Percentiles rank a stretch among this genome's conserved stretches.
Conservation (phyloP, 306 rosid genomes). For the Vigna reflexopilosa region DNA sequence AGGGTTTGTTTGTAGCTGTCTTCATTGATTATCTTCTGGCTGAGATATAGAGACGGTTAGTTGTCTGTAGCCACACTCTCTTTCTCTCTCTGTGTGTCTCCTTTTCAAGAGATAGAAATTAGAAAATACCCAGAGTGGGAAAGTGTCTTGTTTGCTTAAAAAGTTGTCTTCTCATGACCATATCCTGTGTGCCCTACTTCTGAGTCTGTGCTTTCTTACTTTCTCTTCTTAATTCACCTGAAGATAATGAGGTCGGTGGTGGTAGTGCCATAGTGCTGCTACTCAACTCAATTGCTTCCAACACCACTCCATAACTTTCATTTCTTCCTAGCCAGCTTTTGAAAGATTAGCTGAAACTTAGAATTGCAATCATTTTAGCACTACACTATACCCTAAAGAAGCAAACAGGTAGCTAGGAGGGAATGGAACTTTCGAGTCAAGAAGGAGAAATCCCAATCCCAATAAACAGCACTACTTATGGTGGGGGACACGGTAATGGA, state of each 20-base stretch:
- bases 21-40: slow-evolving; percentile 20
- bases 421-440: slow-evolving; percentile 67
- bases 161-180: slow-evolving; percentile 35
- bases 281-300: neutral
- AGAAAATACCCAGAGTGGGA: slow-evolving; percentile 42
- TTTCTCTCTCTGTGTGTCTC: slow-evolving; percentile 34
- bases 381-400: neutral
- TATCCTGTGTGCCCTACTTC: slow-evolving; percentile 39
- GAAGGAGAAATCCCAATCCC: slow-evolving; percentile 67
- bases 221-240: slow-evolving; percentile 29
- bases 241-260: neutral
- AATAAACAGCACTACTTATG: slow-evolving; percentile 47
- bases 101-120: slow-evolving; percentile 41
- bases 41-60: slow-evolving; percentile 18
- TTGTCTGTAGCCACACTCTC: neutral
- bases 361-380: neutral
- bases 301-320: neutral
- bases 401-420: neutral
- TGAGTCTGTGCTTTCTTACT: slow-evolving; percentile 34
- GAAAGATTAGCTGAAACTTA: neutral
- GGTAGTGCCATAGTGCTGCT: neutral
- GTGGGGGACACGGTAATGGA: slow-evolving; percentile 27
- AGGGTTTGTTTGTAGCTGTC: slow-evolving; percentile 24
- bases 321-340: too few species aligned
- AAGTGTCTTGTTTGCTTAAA: slow-evolving; percentile 46